These are phyloP conservation scores for Rosa persica DNA, from an alignment of 306 rosid genomes.

Conservation along the genomic window DNA sequence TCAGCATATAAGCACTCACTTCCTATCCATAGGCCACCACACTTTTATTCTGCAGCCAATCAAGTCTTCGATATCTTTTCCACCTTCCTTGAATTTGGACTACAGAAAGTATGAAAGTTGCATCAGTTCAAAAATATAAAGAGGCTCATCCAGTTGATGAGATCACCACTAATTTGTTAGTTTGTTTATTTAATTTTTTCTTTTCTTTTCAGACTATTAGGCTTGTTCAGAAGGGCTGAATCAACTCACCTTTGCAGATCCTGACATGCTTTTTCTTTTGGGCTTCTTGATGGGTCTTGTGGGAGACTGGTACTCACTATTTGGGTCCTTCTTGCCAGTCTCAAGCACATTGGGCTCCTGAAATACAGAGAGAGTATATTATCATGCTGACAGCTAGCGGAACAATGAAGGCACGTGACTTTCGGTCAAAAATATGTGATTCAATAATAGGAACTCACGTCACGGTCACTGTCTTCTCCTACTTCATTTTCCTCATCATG, in stretches of 20 bases:
- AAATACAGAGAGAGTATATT: conserved; percentile 31
- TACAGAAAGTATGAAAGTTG: conserved; percentile 29
- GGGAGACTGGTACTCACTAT: conserved; percentile 47
- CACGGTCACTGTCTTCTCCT: conserved; percentile 50
- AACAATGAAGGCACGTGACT: not conserved
- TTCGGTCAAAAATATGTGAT: not conserved
- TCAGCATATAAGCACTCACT: conserved; percentile 43
- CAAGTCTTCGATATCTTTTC: conserved; percentile 72
- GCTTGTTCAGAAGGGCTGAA: not conserved
- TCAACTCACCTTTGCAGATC: conserved; percentile 66
- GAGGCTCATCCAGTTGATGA: conserved; percentile 4
- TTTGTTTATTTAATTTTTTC: not conserved
- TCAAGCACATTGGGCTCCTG: conserved; percentile 52
- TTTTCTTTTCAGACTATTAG: not conserved
- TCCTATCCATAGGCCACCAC: conserved; percentile 99
- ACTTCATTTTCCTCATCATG: conserved; percentile 44
- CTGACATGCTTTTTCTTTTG: conserved; percentile 66
- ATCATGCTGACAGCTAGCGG: not conserved
- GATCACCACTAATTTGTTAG: not conserved
- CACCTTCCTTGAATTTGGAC: conserved; percentile 62
- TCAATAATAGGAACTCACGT: conserved; percentile 36
- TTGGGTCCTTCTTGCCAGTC: conserved; percentile 40
- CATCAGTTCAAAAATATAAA: conserved; percentile 27
- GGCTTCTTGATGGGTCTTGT: conserved; percentile 48
- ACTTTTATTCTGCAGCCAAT: conserved; percentile 92